Percentiles rank a stretch among this genome's conserved stretches.
These are phyloP conservation scores for Gnetum montanum DNA, from an alignment of 75 land plant genomes.

Conservation along the genomic window DNA sequence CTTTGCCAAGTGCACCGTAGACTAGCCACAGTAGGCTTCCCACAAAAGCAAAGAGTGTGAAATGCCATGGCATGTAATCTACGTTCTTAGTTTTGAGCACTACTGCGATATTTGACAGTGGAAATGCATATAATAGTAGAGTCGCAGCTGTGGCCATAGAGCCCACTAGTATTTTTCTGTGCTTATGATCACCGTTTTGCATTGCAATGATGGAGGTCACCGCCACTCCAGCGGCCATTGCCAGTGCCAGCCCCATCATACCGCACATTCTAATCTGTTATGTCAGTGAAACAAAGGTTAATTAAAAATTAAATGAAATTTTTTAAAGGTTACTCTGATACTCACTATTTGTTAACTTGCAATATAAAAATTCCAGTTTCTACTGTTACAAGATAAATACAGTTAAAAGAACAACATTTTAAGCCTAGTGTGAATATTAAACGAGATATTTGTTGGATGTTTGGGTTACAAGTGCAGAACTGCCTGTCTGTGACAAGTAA, in stretches of 20 bases:
- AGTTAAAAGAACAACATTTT: no score
- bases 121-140: no score
- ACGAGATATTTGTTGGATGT: no score
- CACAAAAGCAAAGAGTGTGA: constrained; percentile 9
- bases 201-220: constrained; percentile 15
- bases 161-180: constrained; percentile 40
- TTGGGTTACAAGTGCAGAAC: no score
- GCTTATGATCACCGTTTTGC: constrained; percentile 33
- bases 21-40: constrained; percentile 9
- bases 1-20: constrained; percentile 12
- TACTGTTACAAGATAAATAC: no score
- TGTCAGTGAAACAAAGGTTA: neutral
- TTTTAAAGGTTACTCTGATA: no score
- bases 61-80: constrained; percentile 13
- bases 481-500: no score
- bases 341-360: no score
- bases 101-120: no score
- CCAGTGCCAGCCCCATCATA: neutral
- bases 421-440: no score
- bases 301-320: no score
- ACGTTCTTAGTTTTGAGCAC: constrained; percentile 22
- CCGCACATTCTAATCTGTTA: neutral
- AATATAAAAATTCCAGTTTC: no score
- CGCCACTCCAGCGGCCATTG: constrained; percentile 3
- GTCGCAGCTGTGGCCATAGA: constrained; percentile 26